phyloP scores from a whole-genome alignment of 2,329 filamentous ascomycete genomes.

The Zasmidium cellare region DNA sequence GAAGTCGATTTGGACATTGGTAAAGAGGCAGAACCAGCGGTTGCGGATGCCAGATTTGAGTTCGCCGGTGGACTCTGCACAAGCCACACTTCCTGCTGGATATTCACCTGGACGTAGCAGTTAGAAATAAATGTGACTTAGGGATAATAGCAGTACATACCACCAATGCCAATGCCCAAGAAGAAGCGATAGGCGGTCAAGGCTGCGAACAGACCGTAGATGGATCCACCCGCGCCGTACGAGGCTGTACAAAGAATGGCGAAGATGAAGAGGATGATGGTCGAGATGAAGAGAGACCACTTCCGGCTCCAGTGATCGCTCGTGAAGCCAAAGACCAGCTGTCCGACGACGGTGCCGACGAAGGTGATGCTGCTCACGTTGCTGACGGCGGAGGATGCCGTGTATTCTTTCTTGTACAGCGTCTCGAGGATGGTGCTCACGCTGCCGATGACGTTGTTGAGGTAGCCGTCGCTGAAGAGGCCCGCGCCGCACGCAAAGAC shows the following conservation, averaged over 20 bases:
- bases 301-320: slow-evolving; percentile 83
- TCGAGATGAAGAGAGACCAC: slow-evolving; percentile 76
- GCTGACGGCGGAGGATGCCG: slow-evolving; percentile 63
- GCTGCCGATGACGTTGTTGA: slow-evolving; percentile 86
- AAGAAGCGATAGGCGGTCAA: slow-evolving; percentile 84
- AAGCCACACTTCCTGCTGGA: slow-evolving; percentile 79
- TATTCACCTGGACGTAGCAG: slow-evolving; percentile 58
- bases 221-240: slow-evolving; percentile 69
- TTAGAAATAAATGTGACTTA: too few species aligned
- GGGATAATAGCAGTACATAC: background rate
- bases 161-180: slow-evolving; percentile 49
- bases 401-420: slow-evolving; percentile 69
- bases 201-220: slow-evolving; percentile 71
- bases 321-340: slow-evolving; percentile 75
- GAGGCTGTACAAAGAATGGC: slow-evolving; percentile 74
- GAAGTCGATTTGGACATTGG: slow-evolving; percentile 80
- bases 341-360: slow-evolving; percentile 78
- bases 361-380: slow-evolving; percentile 77
- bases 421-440: slow-evolving; percentile 72
- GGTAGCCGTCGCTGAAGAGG: slow-evolving; percentile 88
- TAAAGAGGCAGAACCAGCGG: slow-evolving; percentile 68
- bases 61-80: slow-evolving; percentile 80
- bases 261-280: slow-evolving; percentile 79
- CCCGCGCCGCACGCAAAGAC: slow-evolving; percentile 86
- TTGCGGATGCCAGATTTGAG: slow-evolving; percentile 80